Evolutionary conservation across 2,329 filamentous ascomycete genomes (phyloP), one percentile per base, ranked within the genome.

Genomic region (Colletotrichum tanaceti): DNA sequence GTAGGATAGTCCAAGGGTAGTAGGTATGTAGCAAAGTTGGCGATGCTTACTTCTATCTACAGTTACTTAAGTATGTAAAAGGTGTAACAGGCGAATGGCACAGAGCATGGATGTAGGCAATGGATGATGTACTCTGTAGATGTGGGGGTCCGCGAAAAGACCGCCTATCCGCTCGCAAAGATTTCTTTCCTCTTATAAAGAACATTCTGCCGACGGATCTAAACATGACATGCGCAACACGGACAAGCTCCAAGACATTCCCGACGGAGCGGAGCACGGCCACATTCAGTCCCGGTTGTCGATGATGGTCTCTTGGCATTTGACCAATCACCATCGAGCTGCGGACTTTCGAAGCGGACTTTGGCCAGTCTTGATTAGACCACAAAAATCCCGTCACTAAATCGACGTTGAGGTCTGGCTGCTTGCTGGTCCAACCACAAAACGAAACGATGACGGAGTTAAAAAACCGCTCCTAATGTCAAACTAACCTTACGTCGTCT

Each of bases 81-180:
- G 3, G 24, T 38, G 28, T 16, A n/a, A 28, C n/a, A 11, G 50
- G 32, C 10, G 3, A 10, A 22, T 14, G 39, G 39, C 22, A 41
- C 18, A 24, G n/a, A 35, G 32, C 10, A 35, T 9, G 32, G n/a
- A 24, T 59, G 16, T 35, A 35, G 32, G 9, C 20, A 38, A 18
- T 38, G 39, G 28, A 38, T 47, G 14, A 57, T 43, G 22, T 39
- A 18, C 24, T 24, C 24, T 24, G 24, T 24, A 24, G n/a, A n/a
- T n/a, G n/a, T n/a, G 28, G n/a, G 18, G 32, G 18, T 14, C 50
- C 28, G 50, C 18, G n/a, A 20, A 32, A 16, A 18, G 52, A 55
- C 6, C 9, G 16, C 5, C 35, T 53, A 54, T 65, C 62, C 55
- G 62, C 62, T 47, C 54, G 39, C 59, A 44, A 62, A 46, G 47